Conservation (phyloP, 192 early-diverging fungal species). For the Chytriomyces sp. region DNA sequence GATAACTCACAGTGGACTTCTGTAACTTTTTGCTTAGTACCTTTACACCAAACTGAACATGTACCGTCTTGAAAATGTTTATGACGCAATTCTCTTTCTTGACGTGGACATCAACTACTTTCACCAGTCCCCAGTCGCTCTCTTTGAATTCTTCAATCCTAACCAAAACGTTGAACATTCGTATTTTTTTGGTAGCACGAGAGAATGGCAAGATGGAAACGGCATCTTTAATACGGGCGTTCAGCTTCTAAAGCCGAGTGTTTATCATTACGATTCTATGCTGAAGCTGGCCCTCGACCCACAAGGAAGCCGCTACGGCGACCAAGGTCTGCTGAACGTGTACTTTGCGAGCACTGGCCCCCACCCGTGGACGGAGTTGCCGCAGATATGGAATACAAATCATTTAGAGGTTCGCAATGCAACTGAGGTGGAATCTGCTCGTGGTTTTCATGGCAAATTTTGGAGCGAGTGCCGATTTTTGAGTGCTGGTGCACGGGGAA, state of each 20-base stretch:
- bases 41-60: slow-evolving; percentile 28
- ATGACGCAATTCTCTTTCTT: slow-evolving; percentile 8
- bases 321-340: slow-evolving; percentile 17
- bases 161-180: background rate
- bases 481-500: background rate
- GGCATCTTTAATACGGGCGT: slow-evolving; percentile 22
- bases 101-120: slow-evolving; percentile 20
- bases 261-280: background rate
- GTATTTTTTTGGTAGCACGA: slow-evolving; percentile 15
- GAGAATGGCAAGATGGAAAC: slow-evolving; percentile 22
- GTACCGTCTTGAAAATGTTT: slow-evolving; percentile 22
- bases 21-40: background rate
- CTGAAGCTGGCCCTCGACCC: slow-evolving; percentile 5
- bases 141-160: background rate
- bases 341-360: background rate
- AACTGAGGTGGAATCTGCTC: background rate
- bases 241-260: slow-evolving; percentile 9
- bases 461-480: slow-evolving; percentile 19
- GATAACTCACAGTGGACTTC: background rate
- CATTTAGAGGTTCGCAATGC: slow-evolving; percentile 11
- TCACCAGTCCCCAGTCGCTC: background rate
- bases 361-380: background rate
- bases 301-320: background rate
- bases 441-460: slow-evolving; percentile 14
- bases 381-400: slow-evolving; percentile 8